Evolutionary conservation across 2,329 filamentous ascomycete species (phyloP).

Genomic region (Alternaria alternata): DNA sequence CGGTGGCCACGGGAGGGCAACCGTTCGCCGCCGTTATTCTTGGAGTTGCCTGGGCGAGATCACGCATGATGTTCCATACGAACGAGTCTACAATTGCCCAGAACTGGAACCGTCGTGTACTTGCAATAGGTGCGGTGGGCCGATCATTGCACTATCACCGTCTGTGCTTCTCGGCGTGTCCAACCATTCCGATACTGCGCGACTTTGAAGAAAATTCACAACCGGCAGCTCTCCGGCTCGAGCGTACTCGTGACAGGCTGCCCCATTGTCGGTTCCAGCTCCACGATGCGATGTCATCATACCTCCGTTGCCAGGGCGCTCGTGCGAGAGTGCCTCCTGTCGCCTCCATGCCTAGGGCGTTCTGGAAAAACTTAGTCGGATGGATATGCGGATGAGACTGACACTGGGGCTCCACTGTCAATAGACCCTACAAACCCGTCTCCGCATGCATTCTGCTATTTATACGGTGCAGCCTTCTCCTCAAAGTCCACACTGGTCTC

Average conservation of each 20-base stretch:
- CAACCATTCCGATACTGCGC: constrained; percentile 25
- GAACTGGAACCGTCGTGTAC: constrained; percentile 4
- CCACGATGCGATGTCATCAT: constrained; percentile 32
- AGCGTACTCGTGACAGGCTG: constrained; percentile 18
- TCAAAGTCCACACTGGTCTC: constrained; percentile 29
- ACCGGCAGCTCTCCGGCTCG: constrained; percentile 18
- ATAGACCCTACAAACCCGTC: constrained; percentile 23
- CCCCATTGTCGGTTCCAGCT: constrained; percentile 14
- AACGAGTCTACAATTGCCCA: not conserved
- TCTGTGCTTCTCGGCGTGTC: constrained; percentile 21
- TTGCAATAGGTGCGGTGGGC: constrained; percentile 20
- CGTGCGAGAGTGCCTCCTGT: constrained; percentile 27
- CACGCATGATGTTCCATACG: not conserved
- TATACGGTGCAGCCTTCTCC: constrained; percentile 28
- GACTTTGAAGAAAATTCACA: constrained; percentile 18
- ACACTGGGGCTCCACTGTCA: constrained; percentile 34
- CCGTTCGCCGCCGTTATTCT: not conserved
- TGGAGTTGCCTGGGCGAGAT: not conserved
- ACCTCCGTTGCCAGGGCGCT: constrained; percentile 27
- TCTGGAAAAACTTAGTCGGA: constrained; percentile 23
- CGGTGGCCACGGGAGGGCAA: not conserved
- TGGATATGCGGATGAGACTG: constrained; percentile 24
- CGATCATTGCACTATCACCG: constrained; percentile 16
- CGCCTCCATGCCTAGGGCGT: constrained; percentile 16
- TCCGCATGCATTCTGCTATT: constrained; percentile 27